Percentiles rank a stretch among this genome's conserved stretches.
Evolutionary conservation across 2,329 filamentous ascomycete genomes (phyloP).

Genomic region (Arthrobotrys iridis): DNA sequence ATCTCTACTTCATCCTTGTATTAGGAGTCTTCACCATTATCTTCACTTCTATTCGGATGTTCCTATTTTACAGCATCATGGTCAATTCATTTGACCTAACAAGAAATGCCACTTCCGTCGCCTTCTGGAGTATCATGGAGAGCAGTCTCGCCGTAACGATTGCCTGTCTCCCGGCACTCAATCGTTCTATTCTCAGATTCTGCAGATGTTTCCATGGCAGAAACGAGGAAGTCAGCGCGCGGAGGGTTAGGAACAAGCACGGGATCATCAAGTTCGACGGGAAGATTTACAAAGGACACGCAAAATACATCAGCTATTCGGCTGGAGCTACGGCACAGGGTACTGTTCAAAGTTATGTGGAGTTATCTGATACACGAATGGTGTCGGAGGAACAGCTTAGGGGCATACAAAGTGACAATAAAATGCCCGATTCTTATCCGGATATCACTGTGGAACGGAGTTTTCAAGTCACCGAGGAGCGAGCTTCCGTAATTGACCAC

Average conservation of each 20-base stretch:
- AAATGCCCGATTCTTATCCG: conserved; percentile 32
- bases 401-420: neutral
- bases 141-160: conserved; percentile 52
- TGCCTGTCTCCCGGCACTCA: conserved; percentile 45
- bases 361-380: conserved; percentile 21
- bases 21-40: conserved; percentile 45
- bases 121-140: conserved; percentile 53
- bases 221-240: neutral
- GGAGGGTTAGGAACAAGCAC: conserved; percentile 38
- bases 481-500: conserved; percentile 44
- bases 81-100: conserved; percentile 43
- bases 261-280: conserved; percentile 44
- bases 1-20: conserved; percentile 41
- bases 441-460: conserved; percentile 52
- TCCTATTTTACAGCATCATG: conserved; percentile 47
- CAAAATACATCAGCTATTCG: conserved; percentile 52
- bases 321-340: conserved; percentile 37
- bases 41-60: conserved; percentile 49
- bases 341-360: conserved; percentile 34
- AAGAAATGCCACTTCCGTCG: conserved; percentile 35
- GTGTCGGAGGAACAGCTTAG: conserved; percentile 37
- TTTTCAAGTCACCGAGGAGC: conserved; percentile 48
- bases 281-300: conserved; percentile 46
- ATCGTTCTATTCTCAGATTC: conserved; percentile 24
- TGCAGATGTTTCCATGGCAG: conserved; percentile 6